phyloP scores from a whole-genome alignment of 495 filamentous ascomycete species.

The Tuber umbilicatum region DNA sequence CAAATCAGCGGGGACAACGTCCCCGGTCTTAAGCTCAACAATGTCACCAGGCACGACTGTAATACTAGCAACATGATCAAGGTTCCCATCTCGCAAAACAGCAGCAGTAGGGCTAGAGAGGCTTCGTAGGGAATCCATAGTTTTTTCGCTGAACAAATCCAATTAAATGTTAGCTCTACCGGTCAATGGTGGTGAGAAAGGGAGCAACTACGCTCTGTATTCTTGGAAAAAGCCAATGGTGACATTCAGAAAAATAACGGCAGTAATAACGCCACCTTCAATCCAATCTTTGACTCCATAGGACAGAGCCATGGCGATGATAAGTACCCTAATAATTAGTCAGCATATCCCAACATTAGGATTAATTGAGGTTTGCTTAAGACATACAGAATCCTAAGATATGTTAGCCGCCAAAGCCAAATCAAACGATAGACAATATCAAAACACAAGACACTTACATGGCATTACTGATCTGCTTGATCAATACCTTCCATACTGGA shows the following conservation, averaged over 20 bases:
- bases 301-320: slow-evolving; percentile 76
- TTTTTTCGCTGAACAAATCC: slow-evolving; percentile 54
- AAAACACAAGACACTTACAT: slow-evolving; percentile 48
- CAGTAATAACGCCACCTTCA: slow-evolving; percentile 74
- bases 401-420: slow-evolving; percentile 26
- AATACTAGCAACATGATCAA: slow-evolving; percentile 58
- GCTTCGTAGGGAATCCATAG: slow-evolving; percentile 70
- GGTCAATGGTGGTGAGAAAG: background rate
- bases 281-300: slow-evolving; percentile 75
- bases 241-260: slow-evolving; percentile 75
- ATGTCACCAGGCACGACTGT: slow-evolving; percentile 80
- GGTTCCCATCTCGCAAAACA: slow-evolving; percentile 65
- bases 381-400: slow-evolving; percentile 36
- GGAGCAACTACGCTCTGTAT: slow-evolving; percentile 54
- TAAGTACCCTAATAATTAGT: slow-evolving; percentile 53
- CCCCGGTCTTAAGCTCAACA: slow-evolving; percentile 71
- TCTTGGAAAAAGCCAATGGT: slow-evolving; percentile 75
- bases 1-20: slow-evolving; percentile 73
- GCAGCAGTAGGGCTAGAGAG: slow-evolving; percentile 73
- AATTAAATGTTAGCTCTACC: slow-evolving; percentile 6
- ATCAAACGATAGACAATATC: slow-evolving; percentile 31
- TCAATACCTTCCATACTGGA: slow-evolving; percentile 58
- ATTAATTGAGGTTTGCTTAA: background rate
- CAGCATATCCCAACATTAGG: slow-evolving; percentile 1
- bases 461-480: slow-evolving; percentile 61